Conservation (phyloP, 306 rosid genomes). For the Benincasa hispida region DNA sequence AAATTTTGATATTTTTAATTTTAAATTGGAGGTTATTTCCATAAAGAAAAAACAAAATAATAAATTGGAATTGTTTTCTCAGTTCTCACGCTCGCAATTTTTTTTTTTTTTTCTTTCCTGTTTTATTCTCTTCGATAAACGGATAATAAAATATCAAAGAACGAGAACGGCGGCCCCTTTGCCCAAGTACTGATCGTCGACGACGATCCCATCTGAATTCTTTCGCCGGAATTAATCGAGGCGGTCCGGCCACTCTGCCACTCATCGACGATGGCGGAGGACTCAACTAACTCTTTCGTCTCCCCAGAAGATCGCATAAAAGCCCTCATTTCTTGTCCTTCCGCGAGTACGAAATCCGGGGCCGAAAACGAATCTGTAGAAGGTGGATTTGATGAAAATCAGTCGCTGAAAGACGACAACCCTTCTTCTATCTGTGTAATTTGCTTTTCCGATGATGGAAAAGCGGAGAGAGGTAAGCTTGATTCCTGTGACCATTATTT, state of each 20-base stretch:
- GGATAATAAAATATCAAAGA: background rate
- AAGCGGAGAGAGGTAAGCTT: constrained; percentile 42
- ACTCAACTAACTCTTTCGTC: background rate
- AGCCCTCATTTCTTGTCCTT: constrained; percentile 5
- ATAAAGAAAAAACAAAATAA: no score
- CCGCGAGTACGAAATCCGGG: background rate
- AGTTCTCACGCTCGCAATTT: no score
- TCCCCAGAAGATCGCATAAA: constrained; percentile 33
- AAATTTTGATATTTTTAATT: no score
- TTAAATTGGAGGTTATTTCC: no score
- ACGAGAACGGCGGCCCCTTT: background rate
- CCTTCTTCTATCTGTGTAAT: constrained; percentile 32
- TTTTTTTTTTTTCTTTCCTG: background rate
- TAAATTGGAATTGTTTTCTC: no score
- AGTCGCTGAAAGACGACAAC: background rate
- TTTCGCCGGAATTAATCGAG: background rate
- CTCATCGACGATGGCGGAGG: constrained; percentile 22
- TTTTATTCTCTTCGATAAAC: background rate
- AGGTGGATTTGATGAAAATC: background rate
- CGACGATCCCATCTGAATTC: background rate
- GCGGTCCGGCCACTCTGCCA: background rate
- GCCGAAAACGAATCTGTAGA: background rate
- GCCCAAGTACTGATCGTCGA: background rate
- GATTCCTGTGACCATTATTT: constrained; percentile 65
- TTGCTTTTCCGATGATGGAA: constrained; percentile 42